Evolutionary conservation across 2,329 filamentous ascomycete genomes (phyloP).

Genomic region (Aspergillus neoniger): DNA sequence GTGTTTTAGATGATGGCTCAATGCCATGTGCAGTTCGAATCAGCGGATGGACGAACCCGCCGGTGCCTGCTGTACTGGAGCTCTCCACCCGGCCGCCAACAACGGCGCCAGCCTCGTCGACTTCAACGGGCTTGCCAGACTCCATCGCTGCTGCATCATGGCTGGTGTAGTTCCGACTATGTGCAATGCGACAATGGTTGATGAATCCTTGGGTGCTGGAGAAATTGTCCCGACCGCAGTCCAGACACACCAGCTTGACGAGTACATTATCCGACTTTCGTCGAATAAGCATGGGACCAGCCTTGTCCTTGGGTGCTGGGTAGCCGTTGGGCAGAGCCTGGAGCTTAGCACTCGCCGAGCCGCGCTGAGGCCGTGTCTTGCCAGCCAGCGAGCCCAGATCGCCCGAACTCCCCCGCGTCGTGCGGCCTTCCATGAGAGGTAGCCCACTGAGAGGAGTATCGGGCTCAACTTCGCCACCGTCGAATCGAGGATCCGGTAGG

Average conservation of each 20-base stretch:
- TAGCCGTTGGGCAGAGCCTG: conserved; percentile 71
- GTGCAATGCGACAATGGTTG: conserved; percentile 96
- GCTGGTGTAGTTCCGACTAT: conserved; percentile 90
- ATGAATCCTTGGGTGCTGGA: conserved; percentile 98
- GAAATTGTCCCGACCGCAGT: conserved; percentile 88
- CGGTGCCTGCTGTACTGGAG: conserved; percentile 25
- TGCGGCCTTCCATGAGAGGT: conserved; percentile 66
- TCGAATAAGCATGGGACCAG: conserved; percentile 79
- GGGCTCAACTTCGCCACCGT: conserved; percentile 57
- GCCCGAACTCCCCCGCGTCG: conserved; percentile 73
- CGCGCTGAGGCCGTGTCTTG: conserved; percentile 61
- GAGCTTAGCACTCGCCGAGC: conserved; percentile 64
- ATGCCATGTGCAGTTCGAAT: conserved; percentile 56
- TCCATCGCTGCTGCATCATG: conserved; percentile 91
- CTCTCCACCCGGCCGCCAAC: conserved; percentile 43
- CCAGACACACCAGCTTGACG: conserved; percentile 86
- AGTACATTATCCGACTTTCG: conserved; percentile 77
- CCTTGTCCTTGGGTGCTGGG: conserved; percentile 74
- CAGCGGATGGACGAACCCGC: conserved; percentile 64
- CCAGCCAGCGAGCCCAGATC: conserved; percentile 55
- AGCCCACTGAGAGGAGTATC: conserved; percentile 25
- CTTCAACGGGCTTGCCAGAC: conserved; percentile 80
- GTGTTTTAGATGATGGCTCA: conserved; percentile 23
- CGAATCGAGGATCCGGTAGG: conserved; percentile 83
- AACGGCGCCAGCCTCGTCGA: conserved; percentile 58